Percentiles rank a stretch among this genome's conserved stretches.
Evolutionary conservation across 345 rosid genomes (phyloP).

Genomic region (Passiflora organensis): DNA sequence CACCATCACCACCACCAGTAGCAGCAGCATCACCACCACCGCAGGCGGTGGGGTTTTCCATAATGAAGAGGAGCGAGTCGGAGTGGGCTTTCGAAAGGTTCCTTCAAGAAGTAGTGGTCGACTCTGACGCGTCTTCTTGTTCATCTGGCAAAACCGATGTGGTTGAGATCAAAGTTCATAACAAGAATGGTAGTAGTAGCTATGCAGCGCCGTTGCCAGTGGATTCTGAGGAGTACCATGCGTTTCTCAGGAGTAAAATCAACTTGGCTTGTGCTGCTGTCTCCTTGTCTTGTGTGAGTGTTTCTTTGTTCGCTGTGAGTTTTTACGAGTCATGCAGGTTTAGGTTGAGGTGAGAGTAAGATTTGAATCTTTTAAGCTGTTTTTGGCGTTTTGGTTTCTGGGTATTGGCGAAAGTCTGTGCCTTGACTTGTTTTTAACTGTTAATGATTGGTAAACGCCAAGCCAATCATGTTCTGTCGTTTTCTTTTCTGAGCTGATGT

Average conservation of each 20-base stretch:
- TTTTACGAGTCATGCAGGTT: not conserved
- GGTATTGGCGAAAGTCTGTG: not conserved
- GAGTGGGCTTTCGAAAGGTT: slow-evolving; percentile 28
- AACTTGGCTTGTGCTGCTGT: slow-evolving; percentile 30
- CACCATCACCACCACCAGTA: not conserved
- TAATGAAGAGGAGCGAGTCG: slow-evolving; percentile 24
- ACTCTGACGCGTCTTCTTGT: slow-evolving; percentile 4
- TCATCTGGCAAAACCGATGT: slow-evolving; percentile 7
- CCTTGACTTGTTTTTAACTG: not conserved
- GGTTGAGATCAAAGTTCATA: slow-evolving; percentile 4
- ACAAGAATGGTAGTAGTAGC: not conserved
- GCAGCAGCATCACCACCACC: not conserved
- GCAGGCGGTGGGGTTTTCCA: not conserved
- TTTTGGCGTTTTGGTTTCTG: not conserved
- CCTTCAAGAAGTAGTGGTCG: slow-evolving; percentile 18
- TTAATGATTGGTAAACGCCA: not conserved
- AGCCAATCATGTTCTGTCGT: not conserved
- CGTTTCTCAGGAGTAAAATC: slow-evolving; percentile 24
- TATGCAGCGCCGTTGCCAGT: slow-evolving; percentile 10
- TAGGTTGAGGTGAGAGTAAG: not conserved
- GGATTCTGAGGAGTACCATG: slow-evolving; percentile 24
- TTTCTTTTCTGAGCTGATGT: not conserved
- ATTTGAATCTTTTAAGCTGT: not conserved
- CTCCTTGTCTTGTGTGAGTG: slow-evolving; percentile 22
- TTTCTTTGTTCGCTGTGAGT: not conserved